Conservation (phyloP, 768 basidiomycete species). For the Cyclocybe aegerita region DNA sequence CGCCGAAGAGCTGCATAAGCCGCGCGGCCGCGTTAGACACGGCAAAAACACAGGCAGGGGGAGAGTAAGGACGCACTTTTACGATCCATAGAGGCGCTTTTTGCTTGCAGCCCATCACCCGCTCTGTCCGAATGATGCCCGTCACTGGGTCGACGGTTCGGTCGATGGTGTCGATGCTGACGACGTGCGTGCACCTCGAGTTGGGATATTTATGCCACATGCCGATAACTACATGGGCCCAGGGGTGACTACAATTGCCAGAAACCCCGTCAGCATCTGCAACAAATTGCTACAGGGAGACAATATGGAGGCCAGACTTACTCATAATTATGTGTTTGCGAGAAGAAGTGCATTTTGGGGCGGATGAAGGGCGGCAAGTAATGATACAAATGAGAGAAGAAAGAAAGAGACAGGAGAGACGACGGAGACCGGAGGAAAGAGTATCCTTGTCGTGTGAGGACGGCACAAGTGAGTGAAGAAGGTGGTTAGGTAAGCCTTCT, state of each 20-base stretch:
- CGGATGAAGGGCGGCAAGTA: conserved; percentile 19
- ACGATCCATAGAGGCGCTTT: conserved; percentile 91
- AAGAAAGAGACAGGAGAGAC: conserved; percentile 9
- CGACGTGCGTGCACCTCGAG: conserved; percentile 85
- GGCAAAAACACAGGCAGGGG: neutral
- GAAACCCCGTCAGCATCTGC: conserved; percentile 12
- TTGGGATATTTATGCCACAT: conserved; percentile 98
- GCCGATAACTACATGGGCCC: conserved; percentile 88
- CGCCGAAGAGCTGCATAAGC: conserved; percentile 74
- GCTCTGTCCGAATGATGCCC: conserved; percentile 89
- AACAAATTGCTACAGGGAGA: conserved; percentile 5
- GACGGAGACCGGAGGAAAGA: conserved; percentile 9
- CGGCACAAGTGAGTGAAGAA: conserved; percentile 10
- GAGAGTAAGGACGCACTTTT: conserved; percentile 55
- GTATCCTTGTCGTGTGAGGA: conserved; percentile 11
- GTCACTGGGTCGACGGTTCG: conserved; percentile 80
- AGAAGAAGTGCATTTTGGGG: conserved; percentile 78
- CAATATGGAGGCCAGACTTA: conserved; percentile 40
- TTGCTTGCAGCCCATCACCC: conserved; percentile 89
- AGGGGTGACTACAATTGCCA: conserved; percentile 64
- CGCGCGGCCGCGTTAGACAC: neutral
- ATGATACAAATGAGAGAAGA: conserved; percentile 27
- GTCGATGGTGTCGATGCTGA: conserved; percentile 85
- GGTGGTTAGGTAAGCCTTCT: conserved; percentile 11
- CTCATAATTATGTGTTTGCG: conserved; percentile 83